Base-by-base conservation (phyloP, 192 early-diverging fungal genomes). In the Podila minutissima region DNA sequence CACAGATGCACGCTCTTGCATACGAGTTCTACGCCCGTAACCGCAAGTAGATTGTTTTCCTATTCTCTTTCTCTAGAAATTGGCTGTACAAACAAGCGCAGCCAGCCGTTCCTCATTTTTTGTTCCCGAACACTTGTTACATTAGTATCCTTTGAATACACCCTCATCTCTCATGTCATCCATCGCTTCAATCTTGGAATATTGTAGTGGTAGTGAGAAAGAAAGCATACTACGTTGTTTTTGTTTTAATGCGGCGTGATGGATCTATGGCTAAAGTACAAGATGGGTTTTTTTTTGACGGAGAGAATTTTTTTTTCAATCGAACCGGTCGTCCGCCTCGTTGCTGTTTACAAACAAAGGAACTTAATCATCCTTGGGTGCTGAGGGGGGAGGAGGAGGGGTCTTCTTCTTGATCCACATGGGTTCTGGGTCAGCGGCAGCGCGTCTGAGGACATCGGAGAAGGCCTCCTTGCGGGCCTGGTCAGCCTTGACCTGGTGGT, bases 1-100 rank as follows among this genome's bases (percentile, higher is more conserved):
- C 97, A 55, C 92, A 92, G 48, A 86, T 92, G 83, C 98, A 99
- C 71, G 89, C 94, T 22, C 87, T 99, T 69, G 95, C 94, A 62
- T 96, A 92, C 83, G 95, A 97, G 83, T 99, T 92, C 87, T 99
- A 99, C 87, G 85, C 90, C 32, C 85, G 89, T 67, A 85, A 85
- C 74, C 77, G 75, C 66, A 85, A 82, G 79, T 82, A 71, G 62
- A 59, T 24, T 8, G 22, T 3, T 24, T 22, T 7, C 1, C n/a
- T 11, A 29, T 55, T 55, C 24, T 24, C 24, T 24, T 7, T 20
- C 24, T 55, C 20, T 55, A 55, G 24, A 55, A n/a, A 11, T 55
- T 8, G 53, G 6, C 17, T 55, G 24, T 7, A 5, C 22, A 55
- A 22, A 22, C 2, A 4, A 24, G n/a, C 24, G 2, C 20, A 55